Percentiles rank a stretch among this genome's conserved stretches.
Conservation (phyloP, 805 yeast genomes). For the Metschnikowia cerradonensis region DNA sequence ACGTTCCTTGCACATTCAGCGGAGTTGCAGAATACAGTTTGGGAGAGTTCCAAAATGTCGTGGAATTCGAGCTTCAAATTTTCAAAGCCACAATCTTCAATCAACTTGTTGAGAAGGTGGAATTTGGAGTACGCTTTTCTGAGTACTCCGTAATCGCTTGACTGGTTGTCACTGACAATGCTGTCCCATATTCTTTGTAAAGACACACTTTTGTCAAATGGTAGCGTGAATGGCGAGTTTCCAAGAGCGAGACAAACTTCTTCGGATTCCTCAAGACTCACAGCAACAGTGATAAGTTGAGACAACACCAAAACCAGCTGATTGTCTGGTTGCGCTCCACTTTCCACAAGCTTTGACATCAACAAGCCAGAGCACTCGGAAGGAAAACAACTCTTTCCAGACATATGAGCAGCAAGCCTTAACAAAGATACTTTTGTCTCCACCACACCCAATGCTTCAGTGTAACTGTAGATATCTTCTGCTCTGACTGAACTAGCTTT, state of each 20-base stretch:
- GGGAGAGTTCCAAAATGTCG: conserved; percentile 19
- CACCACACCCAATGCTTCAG: background rate
- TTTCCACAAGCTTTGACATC: conserved; percentile 13
- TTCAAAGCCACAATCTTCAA: conserved; percentile 7
- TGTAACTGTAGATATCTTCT: conserved; percentile 1
- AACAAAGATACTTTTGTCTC: conserved; percentile 7
- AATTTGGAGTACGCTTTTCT: conserved; percentile 20
- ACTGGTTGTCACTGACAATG: conserved; percentile 14
- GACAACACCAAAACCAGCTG: background rate
- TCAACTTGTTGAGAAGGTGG: conserved; percentile 25
- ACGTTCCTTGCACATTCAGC: conserved; percentile 20
- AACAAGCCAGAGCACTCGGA: conserved; percentile 15
- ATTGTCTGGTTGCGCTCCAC: conserved; percentile 6
- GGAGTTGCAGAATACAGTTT: conserved; percentile 19
- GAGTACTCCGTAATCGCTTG: conserved; percentile 21
- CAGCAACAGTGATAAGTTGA: background rate
- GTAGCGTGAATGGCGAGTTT: background rate
- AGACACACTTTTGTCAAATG: background rate
- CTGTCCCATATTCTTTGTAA: conserved; percentile 5
- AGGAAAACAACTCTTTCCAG: conserved; percentile 2
- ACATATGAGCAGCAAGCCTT: conserved; percentile 1
- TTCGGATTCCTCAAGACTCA: background rate
- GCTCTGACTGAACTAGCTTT: background rate
- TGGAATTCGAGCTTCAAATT: conserved; percentile 6
- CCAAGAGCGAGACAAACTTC: conserved; percentile 2